Conservation (phyloP, 345 rosid species). For the Aquilaria malaccensis region DNA sequence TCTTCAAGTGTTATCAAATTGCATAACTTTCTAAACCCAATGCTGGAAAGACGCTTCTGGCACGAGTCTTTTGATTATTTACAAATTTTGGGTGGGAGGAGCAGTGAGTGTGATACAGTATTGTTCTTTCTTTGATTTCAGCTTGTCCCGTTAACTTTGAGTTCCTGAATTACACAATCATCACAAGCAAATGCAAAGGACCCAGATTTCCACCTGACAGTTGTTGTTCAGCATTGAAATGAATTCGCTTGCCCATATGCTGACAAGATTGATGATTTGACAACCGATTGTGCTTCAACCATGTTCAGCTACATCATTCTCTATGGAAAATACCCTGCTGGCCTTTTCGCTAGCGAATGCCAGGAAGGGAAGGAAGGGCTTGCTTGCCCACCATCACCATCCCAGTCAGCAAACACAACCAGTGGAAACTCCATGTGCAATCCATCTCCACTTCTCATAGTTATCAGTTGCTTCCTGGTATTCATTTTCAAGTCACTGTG, state of each 20-base stretch:
- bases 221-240: conserved; percentile 45
- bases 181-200: conserved; percentile 50
- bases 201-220: conserved; percentile 35
- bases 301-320: conserved; percentile 67
- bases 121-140: conserved; percentile 18
- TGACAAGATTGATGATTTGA: conserved; percentile 33
- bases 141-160: conserved; percentile 62
- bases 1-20: no score
- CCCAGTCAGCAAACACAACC: conserved; percentile 12
- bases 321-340: conserved; percentile 55
- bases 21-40: no score
- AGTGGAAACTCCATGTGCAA: conserved; percentile 11
- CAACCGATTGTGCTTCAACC: conserved; percentile 41
- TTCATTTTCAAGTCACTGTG: conserved; percentile 20
- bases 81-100: background rate
- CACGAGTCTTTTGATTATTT: no score
- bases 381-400: conserved; percentile 34
- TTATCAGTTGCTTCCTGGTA: conserved; percentile 17
- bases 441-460: conserved; percentile 8
- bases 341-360: conserved; percentile 53
- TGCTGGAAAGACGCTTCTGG: no score
- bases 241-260: conserved; percentile 58
- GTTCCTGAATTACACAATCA: conserved; percentile 46
- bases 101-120: background rate
- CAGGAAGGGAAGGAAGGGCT: conserved; percentile 49